These are phyloP conservation scores for Colletotrichum nymphaeae DNA, from an alignment of 2,329 filamentous ascomycete genomes.

Conservation along the genomic window DNA sequence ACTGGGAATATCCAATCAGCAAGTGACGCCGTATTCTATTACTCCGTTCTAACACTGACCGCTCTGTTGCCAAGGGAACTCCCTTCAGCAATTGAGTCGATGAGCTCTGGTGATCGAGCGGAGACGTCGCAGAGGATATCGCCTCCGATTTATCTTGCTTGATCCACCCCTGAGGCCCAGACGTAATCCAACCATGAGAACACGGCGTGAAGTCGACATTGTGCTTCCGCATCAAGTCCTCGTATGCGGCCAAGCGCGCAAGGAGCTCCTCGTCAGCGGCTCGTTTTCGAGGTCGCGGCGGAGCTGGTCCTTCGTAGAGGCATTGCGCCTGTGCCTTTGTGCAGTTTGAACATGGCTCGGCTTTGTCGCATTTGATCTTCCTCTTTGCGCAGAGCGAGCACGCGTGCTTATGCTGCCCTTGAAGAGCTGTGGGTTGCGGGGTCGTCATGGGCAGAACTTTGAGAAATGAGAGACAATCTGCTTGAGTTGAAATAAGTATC, in stretches of 20 bases:
- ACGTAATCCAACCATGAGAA: slow-evolving; percentile 41
- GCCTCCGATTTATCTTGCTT: not conserved
- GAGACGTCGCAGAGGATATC: not conserved
- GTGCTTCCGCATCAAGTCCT: slow-evolving; percentile 43
- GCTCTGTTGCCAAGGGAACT: not conserved
- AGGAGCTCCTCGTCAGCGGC: slow-evolving; percentile 43
- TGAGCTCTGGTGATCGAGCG: not conserved
- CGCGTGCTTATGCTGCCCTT: slow-evolving; percentile 29
- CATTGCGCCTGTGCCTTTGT: slow-evolving; percentile 46
- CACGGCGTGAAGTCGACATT: slow-evolving; percentile 38
- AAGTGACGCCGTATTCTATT: not conserved
- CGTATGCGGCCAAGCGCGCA: slow-evolving; percentile 40
- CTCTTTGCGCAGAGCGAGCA: slow-evolving; percentile 51
- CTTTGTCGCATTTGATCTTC: slow-evolving; percentile 56
- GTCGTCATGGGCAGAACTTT: not conserved
- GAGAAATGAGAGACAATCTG: not conserved
- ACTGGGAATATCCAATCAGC: not conserved
- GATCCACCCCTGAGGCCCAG: slow-evolving; percentile 2
- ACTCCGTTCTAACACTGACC: not conserved
- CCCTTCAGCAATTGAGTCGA: not conserved
- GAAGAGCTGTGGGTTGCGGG: not conserved
- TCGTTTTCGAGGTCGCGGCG: slow-evolving; percentile 41
- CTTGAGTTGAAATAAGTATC: not conserved
- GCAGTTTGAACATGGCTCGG: slow-evolving; percentile 56
- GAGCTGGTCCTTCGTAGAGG: slow-evolving; percentile 38